These are phyloP conservation scores for Chrysopogon serrulatus DNA, from an alignment of 176 grass and related monocot species.

Conservation along the genomic window DNA sequence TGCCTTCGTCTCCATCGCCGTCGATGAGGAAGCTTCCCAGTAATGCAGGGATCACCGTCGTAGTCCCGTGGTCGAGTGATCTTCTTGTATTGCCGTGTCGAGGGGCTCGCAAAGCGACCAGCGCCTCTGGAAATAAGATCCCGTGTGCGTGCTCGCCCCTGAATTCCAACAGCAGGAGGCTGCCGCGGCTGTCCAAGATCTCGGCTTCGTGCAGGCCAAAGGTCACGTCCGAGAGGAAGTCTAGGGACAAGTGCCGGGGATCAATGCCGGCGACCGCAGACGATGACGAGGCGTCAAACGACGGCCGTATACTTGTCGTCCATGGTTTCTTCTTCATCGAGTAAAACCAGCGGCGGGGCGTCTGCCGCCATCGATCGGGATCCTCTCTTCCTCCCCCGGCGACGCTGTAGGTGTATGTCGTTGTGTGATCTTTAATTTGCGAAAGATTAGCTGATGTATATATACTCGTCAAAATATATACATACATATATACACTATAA, in stretches of 20 bases:
- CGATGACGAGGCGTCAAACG: not conserved
- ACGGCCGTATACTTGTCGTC: not conserved
- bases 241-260: not conserved
- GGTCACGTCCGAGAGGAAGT: not conserved
- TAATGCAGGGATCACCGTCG: rapidly evolving
- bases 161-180: not conserved
- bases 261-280: not conserved
- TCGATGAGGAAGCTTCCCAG: not conserved
- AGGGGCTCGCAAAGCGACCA: not conserved
- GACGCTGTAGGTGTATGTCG: too few relatives aligned
- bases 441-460: too few relatives aligned
- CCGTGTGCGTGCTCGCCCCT: too few relatives aligned
- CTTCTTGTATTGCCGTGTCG: not conserved
- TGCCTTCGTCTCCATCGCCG: too few relatives aligned
- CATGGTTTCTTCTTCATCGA: too few relatives aligned
- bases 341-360: not conserved
- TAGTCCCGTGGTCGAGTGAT: not conserved
- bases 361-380: too few relatives aligned
- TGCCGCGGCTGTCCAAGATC: not conserved
- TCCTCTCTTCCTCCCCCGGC: too few relatives aligned
- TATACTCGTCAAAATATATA: too few relatives aligned
- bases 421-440: too few relatives aligned
- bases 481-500: too few relatives aligned
- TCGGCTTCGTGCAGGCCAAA: too few relatives aligned
- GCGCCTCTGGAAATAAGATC: not conserved